Percentiles rank a stretch among this genome's conserved stretches.
These are phyloP conservation scores for Sporothrix luriei DNA, from an alignment of 2,329 filamentous ascomycete species.

Conservation along the genomic window DNA sequence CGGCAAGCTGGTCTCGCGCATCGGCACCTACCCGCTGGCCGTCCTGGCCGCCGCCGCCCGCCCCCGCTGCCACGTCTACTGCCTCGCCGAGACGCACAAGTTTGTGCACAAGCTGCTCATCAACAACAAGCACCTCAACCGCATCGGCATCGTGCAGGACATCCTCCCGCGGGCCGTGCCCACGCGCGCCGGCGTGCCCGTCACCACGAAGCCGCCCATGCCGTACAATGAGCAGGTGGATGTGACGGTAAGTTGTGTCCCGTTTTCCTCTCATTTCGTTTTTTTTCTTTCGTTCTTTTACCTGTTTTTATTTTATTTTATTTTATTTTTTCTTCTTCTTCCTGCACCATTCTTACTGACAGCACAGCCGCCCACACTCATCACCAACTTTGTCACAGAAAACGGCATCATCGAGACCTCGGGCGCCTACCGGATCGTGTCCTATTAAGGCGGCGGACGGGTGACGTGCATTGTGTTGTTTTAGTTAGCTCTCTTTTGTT, in stretches of 20 bases:
- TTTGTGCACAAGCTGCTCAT: constrained; percentile 87
- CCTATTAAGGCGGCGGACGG: constrained; percentile 27
- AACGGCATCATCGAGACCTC: constrained; percentile 58
- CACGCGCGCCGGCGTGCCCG: constrained; percentile 36
- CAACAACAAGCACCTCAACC: constrained; percentile 70
- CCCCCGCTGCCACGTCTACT: constrained; percentile 69
- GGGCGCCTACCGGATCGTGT: constrained; percentile 33
- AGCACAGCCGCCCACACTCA: constrained; percentile 63
- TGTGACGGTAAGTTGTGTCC: constrained; percentile 68
- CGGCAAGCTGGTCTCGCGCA: constrained; percentile 84
- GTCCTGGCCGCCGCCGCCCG: constrained; percentile 69
- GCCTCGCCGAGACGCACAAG: constrained; percentile 94
- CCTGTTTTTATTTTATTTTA: no score
- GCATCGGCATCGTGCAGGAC: constrained; percentile 70
- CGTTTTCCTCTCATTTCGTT: no score
- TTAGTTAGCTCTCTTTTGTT: neutral
- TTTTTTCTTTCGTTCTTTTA: neutral
- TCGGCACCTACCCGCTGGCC: constrained; percentile 86
- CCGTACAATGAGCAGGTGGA: constrained; percentile 61
- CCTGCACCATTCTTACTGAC: constrained; percentile 18
- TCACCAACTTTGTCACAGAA: constrained; percentile 75
- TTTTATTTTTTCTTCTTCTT: neutral
- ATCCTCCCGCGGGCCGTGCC: constrained; percentile 58
- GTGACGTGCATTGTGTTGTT: neutral
- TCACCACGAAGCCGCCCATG: constrained; percentile 43